These are phyloP conservation scores for Bertia moriformis DNA, from an alignment of 2,329 filamentous ascomycete species.

Conservation along the genomic window DNA sequence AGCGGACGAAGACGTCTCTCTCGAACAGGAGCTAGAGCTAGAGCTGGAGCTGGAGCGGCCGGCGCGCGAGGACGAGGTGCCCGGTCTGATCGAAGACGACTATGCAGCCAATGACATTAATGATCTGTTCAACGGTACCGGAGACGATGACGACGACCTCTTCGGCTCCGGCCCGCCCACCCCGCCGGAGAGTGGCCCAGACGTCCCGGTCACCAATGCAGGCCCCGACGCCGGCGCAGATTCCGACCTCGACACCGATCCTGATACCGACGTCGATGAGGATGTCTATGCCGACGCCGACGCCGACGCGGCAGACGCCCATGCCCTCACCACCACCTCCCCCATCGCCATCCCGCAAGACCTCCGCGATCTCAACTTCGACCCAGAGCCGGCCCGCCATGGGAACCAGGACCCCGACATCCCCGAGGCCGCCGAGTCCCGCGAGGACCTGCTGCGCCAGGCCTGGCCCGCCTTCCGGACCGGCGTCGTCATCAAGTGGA, in stretches of 20 bases:
- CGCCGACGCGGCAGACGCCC: constrained; percentile 5
- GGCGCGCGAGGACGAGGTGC: no score
- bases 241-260: constrained; percentile 4
- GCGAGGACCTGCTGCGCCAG: constrained; percentile 62
- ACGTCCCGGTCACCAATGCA: constrained; percentile 3
- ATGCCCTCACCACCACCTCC: constrained; percentile 19
- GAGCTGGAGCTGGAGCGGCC: no score
- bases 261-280: no score
- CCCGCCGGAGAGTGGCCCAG: background rate
- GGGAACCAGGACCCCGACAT: constrained; percentile 47
- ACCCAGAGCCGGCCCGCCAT: constrained; percentile 22
- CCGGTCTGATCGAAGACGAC: constrained; percentile 4
- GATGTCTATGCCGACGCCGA: constrained; percentile 5
- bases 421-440: constrained; percentile 57
- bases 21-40: no score
- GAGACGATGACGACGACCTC: constrained; percentile 13
- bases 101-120: constrained; percentile 5
- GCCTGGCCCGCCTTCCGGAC: constrained; percentile 71
- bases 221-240: constrained; percentile 5
- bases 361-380: constrained; percentile 30
- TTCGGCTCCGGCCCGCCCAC: constrained; percentile 8
- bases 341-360: constrained; percentile 27
- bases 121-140: no score
- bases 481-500: constrained; percentile 63
- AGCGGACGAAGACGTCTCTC: no score